phyloP scores from a whole-genome alignment of 2,329 filamentous ascomycete species.

The Ceratocystiopsis brevicomis region DNA sequence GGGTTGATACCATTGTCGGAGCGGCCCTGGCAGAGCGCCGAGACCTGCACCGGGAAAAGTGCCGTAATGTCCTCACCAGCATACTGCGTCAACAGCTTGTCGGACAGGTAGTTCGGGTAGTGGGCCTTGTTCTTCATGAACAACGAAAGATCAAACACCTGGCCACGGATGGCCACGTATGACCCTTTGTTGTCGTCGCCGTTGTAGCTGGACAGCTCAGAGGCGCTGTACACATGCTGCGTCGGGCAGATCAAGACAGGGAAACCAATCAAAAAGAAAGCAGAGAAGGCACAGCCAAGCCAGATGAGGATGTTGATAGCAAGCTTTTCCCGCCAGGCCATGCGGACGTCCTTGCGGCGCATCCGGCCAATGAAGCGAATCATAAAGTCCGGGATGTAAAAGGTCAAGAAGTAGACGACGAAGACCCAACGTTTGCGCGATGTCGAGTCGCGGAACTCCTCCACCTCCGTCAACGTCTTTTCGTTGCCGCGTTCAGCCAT shows the following conservation, averaged over 20 bases:
- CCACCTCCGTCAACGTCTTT: conserved; percentile 75
- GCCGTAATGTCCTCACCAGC: conserved; percentile 72
- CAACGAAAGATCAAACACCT: conserved; percentile 64
- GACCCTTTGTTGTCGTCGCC: conserved; percentile 47
- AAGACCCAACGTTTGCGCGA: conserved; percentile 84
- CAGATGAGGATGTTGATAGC: conserved; percentile 98
- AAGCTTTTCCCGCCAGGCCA: conserved; percentile 91
- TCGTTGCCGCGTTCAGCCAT: conserved; percentile 92
- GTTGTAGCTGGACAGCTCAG: conserved; percentile 55
- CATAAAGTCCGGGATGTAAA: conserved; percentile 67
- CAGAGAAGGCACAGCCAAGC: conserved; percentile 56
- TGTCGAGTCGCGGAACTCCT: conserved; percentile 57
- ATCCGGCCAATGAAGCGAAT: conserved; percentile 65
- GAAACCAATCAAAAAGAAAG: conserved; percentile 83
- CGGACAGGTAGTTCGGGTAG: conserved; percentile 48
- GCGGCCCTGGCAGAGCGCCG: conserved; percentile 67
- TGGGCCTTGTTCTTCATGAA: conserved; percentile 56
- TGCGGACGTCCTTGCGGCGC: conserved; percentile 76
- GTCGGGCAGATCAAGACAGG: conserved; percentile 77
- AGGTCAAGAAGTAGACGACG: conserved; percentile 68
- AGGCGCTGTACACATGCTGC: conserved; percentile 67
- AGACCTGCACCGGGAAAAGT: conserved; percentile 88
- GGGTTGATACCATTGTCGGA: conserved; percentile 43
- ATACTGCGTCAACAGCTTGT: conserved; percentile 54
- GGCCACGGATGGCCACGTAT: conserved; percentile 69